Base-by-base conservation (phyloP, 768 basidiomycete species). In the Auricularia cornea region DNA sequence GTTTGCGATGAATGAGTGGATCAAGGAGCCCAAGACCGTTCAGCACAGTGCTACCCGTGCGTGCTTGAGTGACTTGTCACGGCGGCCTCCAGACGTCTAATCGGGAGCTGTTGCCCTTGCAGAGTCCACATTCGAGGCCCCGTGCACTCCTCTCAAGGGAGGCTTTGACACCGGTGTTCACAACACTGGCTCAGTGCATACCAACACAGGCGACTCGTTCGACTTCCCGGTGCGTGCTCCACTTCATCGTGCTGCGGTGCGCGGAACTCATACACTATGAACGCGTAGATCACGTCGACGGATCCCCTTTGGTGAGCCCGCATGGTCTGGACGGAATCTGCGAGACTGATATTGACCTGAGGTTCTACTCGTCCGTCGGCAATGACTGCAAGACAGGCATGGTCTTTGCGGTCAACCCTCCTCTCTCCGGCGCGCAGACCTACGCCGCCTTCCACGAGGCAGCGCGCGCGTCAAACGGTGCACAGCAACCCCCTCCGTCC, bases 371-470 rank as follows among this genome's bases (percentile, higher is more conserved):
- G 28, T 28, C 54, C 26, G 54, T 57, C 8, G 54, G 54, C 8
- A 57, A 30, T 26, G 28, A 65, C 61, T 65, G 61, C 54, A 56
- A 62, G 28, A n/a, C 26, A 16, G 64, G 61, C n/a, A 65, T 65
- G 64, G 61, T 65, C 29, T 65, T 65, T 29, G 64, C 64, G 5
- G 48, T 65, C 60, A 65, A 65, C 51, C 35, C 64, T 20, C 64
- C 64, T 35, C 23, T 33, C 26, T 23, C 62, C 16, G 62, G 62
- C 23, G 62, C 16, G 18, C 44, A 48, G 10, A 20, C 44, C 20
- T 48, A 48, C 20, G 44, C 44, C 12, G 44, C 44, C 44, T 48
- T 48, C 44, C 44, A 48, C 5, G 44, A 48, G 20, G 20, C 20
- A 10, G 44, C 44, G 23, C 10, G 6, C 12, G 44, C 44, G 11